Evolutionary conservation across 805 yeast species (phyloP), one percentile per base, ranked within the genome.

Genomic region (Nakazawaea wickerhamii): DNA sequence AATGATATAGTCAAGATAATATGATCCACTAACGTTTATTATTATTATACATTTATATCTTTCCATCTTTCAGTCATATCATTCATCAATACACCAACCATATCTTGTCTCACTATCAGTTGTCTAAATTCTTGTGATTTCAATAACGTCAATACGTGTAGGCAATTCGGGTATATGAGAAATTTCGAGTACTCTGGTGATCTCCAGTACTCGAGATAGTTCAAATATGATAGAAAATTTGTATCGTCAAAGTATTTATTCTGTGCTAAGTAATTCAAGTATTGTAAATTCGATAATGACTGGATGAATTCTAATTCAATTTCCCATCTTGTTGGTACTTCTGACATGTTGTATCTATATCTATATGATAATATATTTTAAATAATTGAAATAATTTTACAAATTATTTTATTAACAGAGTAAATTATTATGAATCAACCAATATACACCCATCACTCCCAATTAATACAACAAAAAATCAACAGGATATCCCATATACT

Each of bases 221-320:
- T 71, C 47, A 91, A 64, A 56, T 91, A 91, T 46, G 78, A 76
- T 25, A 88, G 66, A 52, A 91, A 90, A 40, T 74, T 73, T 22
- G 73, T 79, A 53, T 84, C 82, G 52, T 83, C 81, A 10, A 90
- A 67, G 55, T 80, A 80, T 44, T 81, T 80, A 51, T 81, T 84
- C 60, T 90, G 96, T 2, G 96, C 96, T 20, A 91, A 68, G 54
- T 79, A 89, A 50, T 87, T 81, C 43, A 91, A 71, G 57, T 90
- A 91, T 59, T 84, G 95, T 35, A 91, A 79, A 60, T 91, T 93
- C 2, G 96, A 87, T 26, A 91, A 69, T 13, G 95, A 82, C 63
- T 91, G 98, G 3, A 91, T 95, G 63, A 91, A 91, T 48, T 84
- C 97, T n/a, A 86, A 69, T 52, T 86, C 95, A 18, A 86, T 77